A percentile compares a stretch with the other conserved stretches of the same genome.
phyloP scores from a whole-genome alignment of 805 yeast species.

The Priceomyces castillae region DNA sequence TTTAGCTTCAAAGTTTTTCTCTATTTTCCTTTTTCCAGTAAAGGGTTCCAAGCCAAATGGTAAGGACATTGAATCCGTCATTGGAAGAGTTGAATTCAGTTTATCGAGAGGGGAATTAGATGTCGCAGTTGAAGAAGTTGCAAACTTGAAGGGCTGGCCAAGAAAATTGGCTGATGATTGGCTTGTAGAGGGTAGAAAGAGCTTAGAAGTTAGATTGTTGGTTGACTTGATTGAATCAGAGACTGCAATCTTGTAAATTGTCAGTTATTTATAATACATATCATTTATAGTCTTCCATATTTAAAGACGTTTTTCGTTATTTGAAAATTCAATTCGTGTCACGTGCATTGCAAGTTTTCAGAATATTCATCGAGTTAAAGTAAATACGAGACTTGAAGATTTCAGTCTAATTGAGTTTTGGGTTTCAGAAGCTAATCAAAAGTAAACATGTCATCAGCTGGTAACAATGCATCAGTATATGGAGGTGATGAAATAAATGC shows the following conservation, averaged over 20 bases:
- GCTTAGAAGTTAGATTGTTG: conserved; percentile 83
- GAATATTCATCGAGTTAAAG: not conserved
- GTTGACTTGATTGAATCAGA: conserved; percentile 67
- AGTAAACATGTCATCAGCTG: conserved; percentile 19
- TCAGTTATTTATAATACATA: not conserved
- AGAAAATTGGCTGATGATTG: conserved; percentile 88
- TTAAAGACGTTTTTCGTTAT: not conserved
- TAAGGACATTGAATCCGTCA: conserved; percentile 81
- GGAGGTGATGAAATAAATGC: conserved; percentile 83
- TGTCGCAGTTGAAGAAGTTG: conserved; percentile 89
- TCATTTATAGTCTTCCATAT: not conserved
- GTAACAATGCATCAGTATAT: conserved; percentile 21
- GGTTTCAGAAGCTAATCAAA: not conserved
- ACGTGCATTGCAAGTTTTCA: not conserved
- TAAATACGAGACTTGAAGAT: not conserved
- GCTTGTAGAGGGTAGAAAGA: conserved; percentile 85
- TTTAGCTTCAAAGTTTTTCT: conserved; percentile 72
- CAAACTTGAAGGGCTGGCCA: conserved; percentile 89
- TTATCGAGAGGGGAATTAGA: conserved; percentile 74
- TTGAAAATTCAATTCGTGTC: not conserved
- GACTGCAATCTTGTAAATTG: conserved; percentile 38
- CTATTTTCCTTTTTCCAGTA: conserved; percentile 72
- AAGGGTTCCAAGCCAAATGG: conserved; percentile 72
- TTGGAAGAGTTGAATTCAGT: conserved; percentile 79
- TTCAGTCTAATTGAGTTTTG: no score